These are phyloP conservation scores for Phytopythium delawarense DNA, from an alignment of 352 stramenopile species.

Conservation along the genomic window DNA sequence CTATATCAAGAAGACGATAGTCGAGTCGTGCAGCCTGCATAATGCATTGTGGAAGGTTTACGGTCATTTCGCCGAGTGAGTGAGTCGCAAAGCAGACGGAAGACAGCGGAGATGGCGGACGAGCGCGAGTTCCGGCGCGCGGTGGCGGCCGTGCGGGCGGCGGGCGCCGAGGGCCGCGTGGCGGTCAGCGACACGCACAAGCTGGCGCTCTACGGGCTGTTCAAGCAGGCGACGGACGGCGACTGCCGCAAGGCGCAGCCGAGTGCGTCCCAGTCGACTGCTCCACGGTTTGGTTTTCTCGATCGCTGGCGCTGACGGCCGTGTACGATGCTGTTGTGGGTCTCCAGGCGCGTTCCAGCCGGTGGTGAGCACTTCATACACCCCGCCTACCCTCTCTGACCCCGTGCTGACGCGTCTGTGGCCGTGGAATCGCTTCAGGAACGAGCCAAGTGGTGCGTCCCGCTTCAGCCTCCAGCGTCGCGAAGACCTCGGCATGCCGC, in stretches of 20 bases:
- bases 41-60: too few species aligned
- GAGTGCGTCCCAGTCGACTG: conserved; percentile 17
- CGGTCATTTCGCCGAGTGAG: neutral
- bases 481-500: too few species aligned
- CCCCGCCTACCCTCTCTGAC: too few species aligned
- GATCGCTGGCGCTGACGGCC: too few species aligned
- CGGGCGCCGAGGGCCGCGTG: conserved; percentile 18
- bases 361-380: conserved; percentile 21
- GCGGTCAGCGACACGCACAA: conserved; percentile 62
- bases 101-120: neutral
- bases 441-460: conserved; percentile 53
- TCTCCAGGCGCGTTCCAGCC: conserved; percentile 40
- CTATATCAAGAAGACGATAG: too few species aligned
- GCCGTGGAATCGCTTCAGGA: conserved; percentile 18
- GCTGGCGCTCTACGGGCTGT: conserved; percentile 73
- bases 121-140: conserved; percentile 39
- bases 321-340: neutral
- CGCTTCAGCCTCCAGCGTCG: too few species aligned
- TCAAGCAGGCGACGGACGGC: conserved; percentile 71
- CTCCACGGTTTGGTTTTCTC: too few species aligned
- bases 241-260: conserved; percentile 53
- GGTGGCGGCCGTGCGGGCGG: conserved; percentile 34
- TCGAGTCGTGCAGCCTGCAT: too few species aligned
- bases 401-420: neutral
- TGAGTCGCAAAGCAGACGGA: neutral